Conservation (phyloP, 2,329 filamentous ascomycete species). For the Colletotrichum sp. region DNA sequence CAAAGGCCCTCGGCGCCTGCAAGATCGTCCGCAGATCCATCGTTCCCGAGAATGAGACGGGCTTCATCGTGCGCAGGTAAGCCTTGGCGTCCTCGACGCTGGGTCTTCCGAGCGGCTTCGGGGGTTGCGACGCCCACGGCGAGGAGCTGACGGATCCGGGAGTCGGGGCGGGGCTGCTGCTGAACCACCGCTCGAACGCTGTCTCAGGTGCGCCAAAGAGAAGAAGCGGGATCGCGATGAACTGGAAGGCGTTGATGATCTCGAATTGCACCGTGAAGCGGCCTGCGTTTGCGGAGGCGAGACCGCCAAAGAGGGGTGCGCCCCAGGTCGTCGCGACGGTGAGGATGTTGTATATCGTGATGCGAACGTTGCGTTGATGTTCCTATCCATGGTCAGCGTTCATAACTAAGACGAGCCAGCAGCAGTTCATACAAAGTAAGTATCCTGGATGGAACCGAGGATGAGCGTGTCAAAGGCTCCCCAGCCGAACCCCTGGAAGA, state of each 20-base stretch:
- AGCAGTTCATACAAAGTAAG: constrained; percentile 55
- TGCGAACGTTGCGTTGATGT: constrained; percentile 53
- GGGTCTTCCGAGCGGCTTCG: constrained; percentile 24
- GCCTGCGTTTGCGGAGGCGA: constrained; percentile 42
- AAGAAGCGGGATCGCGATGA: constrained; percentile 50
- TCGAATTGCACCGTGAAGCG: constrained; percentile 55
- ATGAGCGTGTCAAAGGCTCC: constrained; percentile 62
- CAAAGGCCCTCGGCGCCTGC: constrained; percentile 52
- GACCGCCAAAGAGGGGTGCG: constrained; percentile 57
- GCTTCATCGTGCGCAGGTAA: constrained; percentile 46
- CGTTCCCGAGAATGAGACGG: constrained; percentile 38
- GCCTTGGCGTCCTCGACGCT: constrained; percentile 35
- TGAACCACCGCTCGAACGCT: constrained; percentile 48
- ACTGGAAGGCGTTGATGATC: constrained; percentile 54
- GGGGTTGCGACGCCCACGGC: not conserved
- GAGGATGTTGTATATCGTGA: constrained; percentile 50
- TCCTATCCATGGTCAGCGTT: constrained; percentile 42
- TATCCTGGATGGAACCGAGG: constrained; percentile 58
- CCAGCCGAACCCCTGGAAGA: constrained; percentile 64
- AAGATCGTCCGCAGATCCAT: constrained; percentile 36
- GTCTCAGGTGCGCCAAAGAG: constrained; percentile 58
- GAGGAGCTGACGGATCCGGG: constrained; percentile 16
- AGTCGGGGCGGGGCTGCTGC: not conserved
- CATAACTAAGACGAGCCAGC: not conserved
- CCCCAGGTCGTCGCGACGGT: constrained; percentile 56